Evolutionary conservation across 225 moss, liverwort and hornwort genomes (phyloP), one percentile per base, ranked within the genome.

Genomic region (Anthoceros angustus): DNA sequence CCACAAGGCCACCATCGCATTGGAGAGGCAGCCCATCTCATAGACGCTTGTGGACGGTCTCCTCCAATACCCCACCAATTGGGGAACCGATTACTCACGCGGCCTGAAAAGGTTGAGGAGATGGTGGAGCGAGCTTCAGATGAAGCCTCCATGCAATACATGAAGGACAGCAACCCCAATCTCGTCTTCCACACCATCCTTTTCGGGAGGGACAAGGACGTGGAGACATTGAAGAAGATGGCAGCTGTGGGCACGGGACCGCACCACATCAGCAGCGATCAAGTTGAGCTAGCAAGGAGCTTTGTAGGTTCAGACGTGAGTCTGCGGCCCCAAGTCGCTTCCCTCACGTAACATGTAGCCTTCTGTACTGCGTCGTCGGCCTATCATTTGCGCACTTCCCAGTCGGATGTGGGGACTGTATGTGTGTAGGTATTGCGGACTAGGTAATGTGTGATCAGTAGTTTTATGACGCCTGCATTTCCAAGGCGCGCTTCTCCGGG

Each of bases 161-260:
- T 79, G 72, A 75, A 75, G 72, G 32, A 70, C 20, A 64, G 72
- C 11, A 61, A 79, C 25, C 39, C 69, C 2, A 65, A 72, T 66
- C 78, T 78, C 62, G 62, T 63, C 11, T 55, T 78, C 12, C 74
- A 78, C 49, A 74, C 78, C 18, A 72, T 78, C 25, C 60, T 42
- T 25, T 78, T 75, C 15, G 78, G 75, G 0, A 18, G 0, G 32
- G 69, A 67, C 48, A 0, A 32, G 32, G 1, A 8, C 40, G 61
- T 67, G 24, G 25, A 63, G 63, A 40, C 72, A 32, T 62, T 78
- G 0, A 16, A 0, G 72, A 67, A 75, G 67, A 79, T 79, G 75
- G 79, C 79, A n/a, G 62, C 0, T 8, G 75, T 69, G 55, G 79
- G 79, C 21, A 42, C 46, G 20, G 79, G 79, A 26, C 26, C 72